Evolutionary conservation across 345 rosid genomes (phyloP).

Genomic region (Moringa oleifera): DNA sequence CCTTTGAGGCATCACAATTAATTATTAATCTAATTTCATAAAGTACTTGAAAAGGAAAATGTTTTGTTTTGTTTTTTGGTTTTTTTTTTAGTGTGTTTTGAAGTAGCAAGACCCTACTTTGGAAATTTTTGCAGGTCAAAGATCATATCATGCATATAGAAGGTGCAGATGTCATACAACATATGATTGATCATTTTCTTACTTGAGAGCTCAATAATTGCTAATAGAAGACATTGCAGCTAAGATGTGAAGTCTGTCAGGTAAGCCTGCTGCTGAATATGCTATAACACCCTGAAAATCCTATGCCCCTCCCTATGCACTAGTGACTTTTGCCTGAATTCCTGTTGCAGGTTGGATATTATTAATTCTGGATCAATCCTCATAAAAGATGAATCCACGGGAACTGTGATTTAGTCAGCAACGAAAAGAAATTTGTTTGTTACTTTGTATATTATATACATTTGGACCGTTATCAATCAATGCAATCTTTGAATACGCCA

Average conservation of each 20-base stretch:
- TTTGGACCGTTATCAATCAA: no score
- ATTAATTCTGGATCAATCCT: background rate
- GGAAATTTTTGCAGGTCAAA: conserved; percentile 54
- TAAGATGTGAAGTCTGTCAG: conserved; percentile 2
- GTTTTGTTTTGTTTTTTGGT: no score
- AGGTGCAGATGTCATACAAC: conserved; percentile 88
- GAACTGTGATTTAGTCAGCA: background rate
- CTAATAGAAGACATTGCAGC: background rate
- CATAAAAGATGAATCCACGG: background rate
- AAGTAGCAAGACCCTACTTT: no score
- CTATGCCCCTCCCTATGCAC: no score
- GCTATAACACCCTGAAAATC: background rate
- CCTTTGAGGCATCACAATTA: no score
- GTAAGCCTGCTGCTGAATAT: conserved; percentile 4
- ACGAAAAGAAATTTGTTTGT: conserved; percentile 8
- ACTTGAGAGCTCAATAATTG: conserved; percentile 20
- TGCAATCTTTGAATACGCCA: no score
- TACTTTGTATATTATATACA: no score
- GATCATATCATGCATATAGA: conserved; percentile 62
- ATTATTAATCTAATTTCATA: background rate
- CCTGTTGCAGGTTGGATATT: conserved; percentile 15
- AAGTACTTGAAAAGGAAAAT: no score
- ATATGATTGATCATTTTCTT: conserved; percentile 75
- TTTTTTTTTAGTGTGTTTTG: no score
- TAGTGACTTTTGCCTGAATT: background rate